A percentile compares a stretch with the other conserved stretches of the same genome.
These are phyloP conservation scores for Buddleja alternifolia DNA, from an alignment of 257 asterid genomes.

Conservation along the genomic window DNA sequence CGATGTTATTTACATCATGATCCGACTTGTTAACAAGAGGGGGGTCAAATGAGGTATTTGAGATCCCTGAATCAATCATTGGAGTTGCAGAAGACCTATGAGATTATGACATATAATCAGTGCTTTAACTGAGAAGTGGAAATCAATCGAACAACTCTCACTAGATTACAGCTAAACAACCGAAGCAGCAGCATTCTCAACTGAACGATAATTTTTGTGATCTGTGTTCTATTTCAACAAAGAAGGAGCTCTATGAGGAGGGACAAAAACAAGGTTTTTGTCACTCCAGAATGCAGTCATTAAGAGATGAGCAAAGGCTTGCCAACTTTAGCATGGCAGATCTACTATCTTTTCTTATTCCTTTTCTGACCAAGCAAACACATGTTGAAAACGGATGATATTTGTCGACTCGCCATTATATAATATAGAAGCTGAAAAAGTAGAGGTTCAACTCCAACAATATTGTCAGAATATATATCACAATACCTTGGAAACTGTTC, in stretches of 20 bases:
- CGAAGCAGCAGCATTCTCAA: not conserved
- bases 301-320: too few relatives aligned
- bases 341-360: too few relatives aligned
- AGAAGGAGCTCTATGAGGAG: not conserved
- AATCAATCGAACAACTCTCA: not conserved
- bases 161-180: not conserved
- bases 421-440: not conserved
- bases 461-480: not conserved
- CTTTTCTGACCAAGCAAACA: not conserved
- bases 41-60: slow-evolving; percentile 45
- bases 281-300: too few relatives aligned
- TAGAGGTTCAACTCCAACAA: slow-evolving; percentile 3
- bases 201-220: not conserved
- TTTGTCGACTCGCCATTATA: not conserved
- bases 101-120: slow-evolving; percentile 11
- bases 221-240: not conserved
- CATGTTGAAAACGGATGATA: not conserved
- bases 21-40: slow-evolving; percentile 43
- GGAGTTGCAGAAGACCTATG: slow-evolving; percentile 68
- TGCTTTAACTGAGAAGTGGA: not conserved
- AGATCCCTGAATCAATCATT: slow-evolving; percentile 51
- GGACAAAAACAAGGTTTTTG: too few relatives aligned
- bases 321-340: too few relatives aligned
- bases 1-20: slow-evolving; percentile 34
- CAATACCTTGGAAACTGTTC: slow-evolving; percentile 44